phyloP scores from a whole-genome alignment of 202 grass and related monocot genomes.

The Schoenoplectus tabernaemontani region DNA sequence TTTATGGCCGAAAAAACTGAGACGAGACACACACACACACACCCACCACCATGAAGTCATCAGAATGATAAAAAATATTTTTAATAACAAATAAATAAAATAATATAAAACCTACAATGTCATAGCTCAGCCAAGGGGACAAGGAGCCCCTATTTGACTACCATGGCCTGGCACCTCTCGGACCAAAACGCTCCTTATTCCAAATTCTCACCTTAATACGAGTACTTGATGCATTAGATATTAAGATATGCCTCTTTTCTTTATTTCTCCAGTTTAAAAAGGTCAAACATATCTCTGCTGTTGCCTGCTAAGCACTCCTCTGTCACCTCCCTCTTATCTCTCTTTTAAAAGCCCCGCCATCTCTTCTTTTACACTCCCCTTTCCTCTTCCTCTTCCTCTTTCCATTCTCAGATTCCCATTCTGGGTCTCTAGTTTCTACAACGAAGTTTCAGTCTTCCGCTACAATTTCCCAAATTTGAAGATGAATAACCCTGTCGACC shows the following conservation, averaged over 20 bases:
- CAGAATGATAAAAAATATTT: not conserved
- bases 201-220: slow-evolving; percentile 7
- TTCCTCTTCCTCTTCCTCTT: not conserved
- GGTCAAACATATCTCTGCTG: slow-evolving; percentile 31
- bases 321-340: not conserved
- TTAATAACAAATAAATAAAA: not conserved
- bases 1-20: slow-evolving; percentile 23
- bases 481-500: slow-evolving; percentile 28
- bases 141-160: slow-evolving; percentile 4
- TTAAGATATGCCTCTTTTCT: not conserved
- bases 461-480: slow-evolving; percentile 4
- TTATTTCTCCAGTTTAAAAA: slow-evolving; percentile 9
- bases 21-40: not conserved
- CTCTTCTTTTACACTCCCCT: slow-evolving; percentile 11
- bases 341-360: slow-evolving; percentile 20
- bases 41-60: not conserved
- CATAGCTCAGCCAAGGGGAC: slow-evolving; percentile 13
- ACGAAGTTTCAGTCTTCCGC: slow-evolving; percentile 11
- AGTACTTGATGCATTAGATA: slow-evolving; percentile 6
- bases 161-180: not conserved
- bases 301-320: slow-evolving; percentile 9
- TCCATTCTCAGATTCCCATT: slow-evolving; percentile 7
- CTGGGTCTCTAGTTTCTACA: slow-evolving; percentile 8
- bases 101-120: not conserved
- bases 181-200: slow-evolving; percentile 19